phyloP scores from a whole-genome alignment of 2,329 filamentous ascomycete genomes.

The Cyclaneusma minus region DNA sequence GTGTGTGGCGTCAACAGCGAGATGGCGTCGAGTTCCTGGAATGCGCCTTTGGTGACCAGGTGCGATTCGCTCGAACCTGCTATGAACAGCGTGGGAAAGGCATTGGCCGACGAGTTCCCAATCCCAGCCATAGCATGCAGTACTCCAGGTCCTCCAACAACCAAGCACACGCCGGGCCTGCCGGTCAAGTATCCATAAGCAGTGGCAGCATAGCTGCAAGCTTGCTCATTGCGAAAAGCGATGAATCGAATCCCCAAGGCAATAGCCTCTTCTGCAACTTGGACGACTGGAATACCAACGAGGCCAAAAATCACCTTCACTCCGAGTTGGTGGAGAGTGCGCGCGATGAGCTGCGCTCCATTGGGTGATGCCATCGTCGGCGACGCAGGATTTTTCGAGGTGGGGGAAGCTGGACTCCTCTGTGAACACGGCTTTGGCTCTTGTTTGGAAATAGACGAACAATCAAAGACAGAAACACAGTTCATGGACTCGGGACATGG shows the following conservation, averaged over 20 bases:
- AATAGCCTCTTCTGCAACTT: slow-evolving; percentile 40
- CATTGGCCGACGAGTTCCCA: slow-evolving; percentile 34
- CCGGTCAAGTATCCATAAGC: slow-evolving; percentile 43
- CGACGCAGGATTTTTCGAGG: too few species aligned
- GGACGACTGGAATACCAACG: slow-evolving; percentile 28
- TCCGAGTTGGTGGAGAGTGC: slow-evolving; percentile 13
- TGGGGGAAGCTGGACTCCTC: too few species aligned
- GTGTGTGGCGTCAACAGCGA: slow-evolving; percentile 34
- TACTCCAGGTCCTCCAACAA: slow-evolving; percentile 43
- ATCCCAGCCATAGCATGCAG: slow-evolving; percentile 41
- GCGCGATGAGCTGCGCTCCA: slow-evolving; percentile 14
- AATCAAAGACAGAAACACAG: too few species aligned
- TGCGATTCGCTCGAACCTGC: slow-evolving; percentile 36
- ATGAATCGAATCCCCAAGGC: slow-evolving; percentile 40
- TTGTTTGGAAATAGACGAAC: too few species aligned
- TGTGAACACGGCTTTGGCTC: too few species aligned
- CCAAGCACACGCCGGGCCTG: slow-evolving; percentile 36
- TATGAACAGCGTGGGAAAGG: slow-evolving; percentile 36
- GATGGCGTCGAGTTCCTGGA: slow-evolving; percentile 41
- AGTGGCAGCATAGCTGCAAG: slow-evolving; percentile 39
- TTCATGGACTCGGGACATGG: too few species aligned
- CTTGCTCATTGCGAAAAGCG: slow-evolving; percentile 42
- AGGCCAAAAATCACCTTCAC: slow-evolving; percentile 16
- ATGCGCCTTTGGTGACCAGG: slow-evolving; percentile 33
- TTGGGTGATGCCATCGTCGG: too few species aligned